A percentile compares a stretch with the other conserved stretches of the same genome.
These are phyloP conservation scores for Lactuca sativa DNA, from an alignment of 129 eudicot genomes.

Conservation along the genomic window DNA sequence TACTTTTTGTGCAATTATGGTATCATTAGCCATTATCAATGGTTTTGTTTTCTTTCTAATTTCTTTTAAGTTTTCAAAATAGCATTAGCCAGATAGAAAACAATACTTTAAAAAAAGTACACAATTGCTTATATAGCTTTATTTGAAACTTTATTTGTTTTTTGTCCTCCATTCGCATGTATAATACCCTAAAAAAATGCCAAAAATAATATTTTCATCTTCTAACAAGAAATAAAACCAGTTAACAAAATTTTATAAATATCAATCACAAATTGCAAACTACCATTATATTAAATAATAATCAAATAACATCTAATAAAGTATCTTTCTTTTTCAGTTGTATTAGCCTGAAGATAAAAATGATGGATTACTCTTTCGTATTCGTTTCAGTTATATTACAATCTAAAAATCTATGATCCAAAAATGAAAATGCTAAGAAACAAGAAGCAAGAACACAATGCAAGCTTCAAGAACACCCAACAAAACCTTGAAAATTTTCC, in stretches of 20 bases:
- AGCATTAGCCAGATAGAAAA: not conserved
- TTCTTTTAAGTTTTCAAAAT: not conserved
- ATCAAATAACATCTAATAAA: not conserved
- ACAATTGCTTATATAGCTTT: not conserved
- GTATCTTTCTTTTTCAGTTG: not conserved
- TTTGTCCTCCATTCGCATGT: not conserved
- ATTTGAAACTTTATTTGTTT: not conserved
- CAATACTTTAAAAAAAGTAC: not conserved
- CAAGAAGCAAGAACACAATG: constrained; percentile 64
- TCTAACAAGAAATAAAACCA: not conserved
- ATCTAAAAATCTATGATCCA: constrained; percentile 3
- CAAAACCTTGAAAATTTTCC: constrained; percentile 46
- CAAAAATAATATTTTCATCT: not conserved
- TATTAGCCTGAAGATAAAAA: constrained; percentile 14
- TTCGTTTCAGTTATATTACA: constrained; percentile 16
- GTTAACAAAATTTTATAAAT: not conserved
- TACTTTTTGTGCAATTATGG: too few species aligned
- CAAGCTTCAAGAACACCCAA: constrained; percentile 55
- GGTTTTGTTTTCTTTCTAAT: not conserved
- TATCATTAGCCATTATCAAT: not conserved
- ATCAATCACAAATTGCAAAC: not conserved
- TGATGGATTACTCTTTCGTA: not conserved
- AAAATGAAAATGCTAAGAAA: constrained; percentile 34
- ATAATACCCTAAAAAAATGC: too few species aligned
- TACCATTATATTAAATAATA: too few species aligned